These are phyloP conservation scores for Hymenoscyphus repandus DNA, from an alignment of 2,329 filamentous ascomycete species.

Conservation along the genomic window DNA sequence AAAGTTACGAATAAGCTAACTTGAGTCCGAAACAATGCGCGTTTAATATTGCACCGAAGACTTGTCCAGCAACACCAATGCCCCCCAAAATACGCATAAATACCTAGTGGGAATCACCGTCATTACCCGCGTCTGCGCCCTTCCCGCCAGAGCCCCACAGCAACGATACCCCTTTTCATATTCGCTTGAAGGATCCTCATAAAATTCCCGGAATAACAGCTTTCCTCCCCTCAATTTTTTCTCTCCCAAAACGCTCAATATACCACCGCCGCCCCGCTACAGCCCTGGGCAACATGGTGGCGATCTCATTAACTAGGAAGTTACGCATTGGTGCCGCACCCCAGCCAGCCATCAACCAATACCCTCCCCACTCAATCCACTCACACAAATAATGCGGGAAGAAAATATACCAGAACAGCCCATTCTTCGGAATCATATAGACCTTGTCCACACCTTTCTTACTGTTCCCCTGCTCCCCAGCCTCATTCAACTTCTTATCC, in stretches of 20 bases:
- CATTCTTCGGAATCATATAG: conserved; percentile 80
- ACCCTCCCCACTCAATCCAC: conserved; percentile 94
- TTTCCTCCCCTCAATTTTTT: conserved; percentile 69
- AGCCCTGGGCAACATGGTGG: conserved; percentile 86
- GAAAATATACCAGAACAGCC: conserved; percentile 76
- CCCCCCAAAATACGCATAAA: too few relatives aligned
- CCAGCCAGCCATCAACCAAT: conserved; percentile 68
- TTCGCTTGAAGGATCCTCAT: conserved; percentile 12
- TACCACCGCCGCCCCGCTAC: conserved; percentile 83
- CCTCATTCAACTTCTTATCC: conserved; percentile 36
- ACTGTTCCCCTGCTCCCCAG: conserved; percentile 36
- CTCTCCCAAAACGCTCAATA: conserved; percentile 76
- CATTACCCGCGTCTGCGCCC: too few relatives aligned
- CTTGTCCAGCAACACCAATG: too few relatives aligned
- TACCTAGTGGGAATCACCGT: too few relatives aligned
- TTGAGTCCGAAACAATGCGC: too few relatives aligned
- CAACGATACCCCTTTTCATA: background rate
- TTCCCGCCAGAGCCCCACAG: too few relatives aligned
- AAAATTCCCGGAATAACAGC: conserved; percentile 58
- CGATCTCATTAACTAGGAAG: conserved; percentile 81
- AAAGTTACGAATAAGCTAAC: too few relatives aligned
- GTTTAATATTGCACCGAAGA: too few relatives aligned
- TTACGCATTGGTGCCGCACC: conserved; percentile 68
- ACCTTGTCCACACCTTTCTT: conserved; percentile 63
- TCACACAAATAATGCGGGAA: conserved; percentile 95